Percentiles rank a stretch among this genome's conserved stretches.
phyloP scores from a whole-genome alignment of 768 basidiomycete species.

The Agaricus sinodeliciosus region DNA sequence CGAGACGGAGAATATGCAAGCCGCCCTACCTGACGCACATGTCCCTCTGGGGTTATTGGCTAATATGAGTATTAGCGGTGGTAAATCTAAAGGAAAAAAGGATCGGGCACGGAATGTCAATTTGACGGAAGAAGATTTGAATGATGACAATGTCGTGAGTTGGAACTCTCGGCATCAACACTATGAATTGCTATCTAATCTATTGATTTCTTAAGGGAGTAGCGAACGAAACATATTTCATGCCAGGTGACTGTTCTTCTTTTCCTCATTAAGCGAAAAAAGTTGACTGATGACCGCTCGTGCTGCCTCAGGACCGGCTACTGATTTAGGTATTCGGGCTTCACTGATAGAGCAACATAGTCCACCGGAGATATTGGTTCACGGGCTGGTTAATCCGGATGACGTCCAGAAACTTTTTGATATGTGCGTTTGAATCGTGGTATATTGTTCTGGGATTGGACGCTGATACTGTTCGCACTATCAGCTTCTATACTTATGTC shows the following conservation, averaged over 20 bases:
- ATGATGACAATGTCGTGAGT: slow-evolving; percentile 61
- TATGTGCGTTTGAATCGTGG: slow-evolving; percentile 45
- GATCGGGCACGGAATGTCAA: slow-evolving; percentile 26
- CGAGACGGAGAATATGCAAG: slow-evolving; percentile 39
- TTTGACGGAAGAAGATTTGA: slow-evolving; percentile 35
- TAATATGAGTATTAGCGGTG: slow-evolving; percentile 58
- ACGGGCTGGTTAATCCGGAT: slow-evolving; percentile 68
- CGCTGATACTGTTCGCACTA: neutral
- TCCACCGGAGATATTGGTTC: slow-evolving; percentile 76
- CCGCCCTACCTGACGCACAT: slow-evolving; percentile 57
- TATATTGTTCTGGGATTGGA: neutral
- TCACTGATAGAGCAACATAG: slow-evolving; percentile 70
- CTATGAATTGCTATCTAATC: slow-evolving; percentile 8
- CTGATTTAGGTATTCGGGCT: slow-evolving; percentile 62
- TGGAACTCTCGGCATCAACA: neutral
- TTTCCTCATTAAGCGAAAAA: neutral
- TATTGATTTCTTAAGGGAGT: slow-evolving; percentile 46
- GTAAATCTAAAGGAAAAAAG: slow-evolving; percentile 33
- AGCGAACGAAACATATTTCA: slow-evolving; percentile 74
- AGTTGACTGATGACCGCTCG: slow-evolving; percentile 3
- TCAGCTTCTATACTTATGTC: slow-evolving; percentile 63
- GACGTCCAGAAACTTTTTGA: slow-evolving; percentile 83
- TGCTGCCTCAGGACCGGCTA: slow-evolving; percentile 51
- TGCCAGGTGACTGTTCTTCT: slow-evolving; percentile 48
- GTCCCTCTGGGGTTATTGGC: slow-evolving; percentile 76